phyloP scores from a whole-genome alignment of 257 asterid genomes.

The Solanum phureja region DNA sequence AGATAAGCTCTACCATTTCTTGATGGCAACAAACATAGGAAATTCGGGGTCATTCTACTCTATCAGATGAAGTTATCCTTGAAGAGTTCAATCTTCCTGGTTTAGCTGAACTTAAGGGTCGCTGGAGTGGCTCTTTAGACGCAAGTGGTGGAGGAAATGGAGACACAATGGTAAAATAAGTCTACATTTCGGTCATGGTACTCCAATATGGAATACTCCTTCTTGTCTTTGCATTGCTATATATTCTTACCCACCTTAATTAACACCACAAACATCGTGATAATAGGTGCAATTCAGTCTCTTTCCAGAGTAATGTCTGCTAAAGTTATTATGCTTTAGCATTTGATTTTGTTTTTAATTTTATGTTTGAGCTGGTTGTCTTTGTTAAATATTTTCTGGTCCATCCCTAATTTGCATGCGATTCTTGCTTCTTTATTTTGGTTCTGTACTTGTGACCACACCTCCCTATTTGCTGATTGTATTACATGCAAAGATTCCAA shows the following conservation, averaged over 20 bases:
- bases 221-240: neutral
- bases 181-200: constrained; percentile 2
- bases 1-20: neutral
- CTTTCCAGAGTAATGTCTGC: neutral
- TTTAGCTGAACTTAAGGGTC: constrained; percentile 93
- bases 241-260: neutral
- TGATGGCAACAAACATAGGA: constrained; percentile 35
- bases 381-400: neutral
- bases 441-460: neutral
- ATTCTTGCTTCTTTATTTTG: neutral
- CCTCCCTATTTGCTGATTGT: neutral
- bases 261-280: neutral
- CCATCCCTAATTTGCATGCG: neutral
- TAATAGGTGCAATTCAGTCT: neutral
- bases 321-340: neutral
- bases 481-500: neutral
- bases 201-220: constrained; percentile 2
- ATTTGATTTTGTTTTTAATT: too few relatives aligned
- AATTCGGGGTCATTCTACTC: constrained; percentile 67
- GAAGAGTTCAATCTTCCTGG: constrained; percentile 93
- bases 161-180: constrained; percentile 65
- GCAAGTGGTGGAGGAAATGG: constrained; percentile 99
- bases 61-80: constrained; percentile 73
- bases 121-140: constrained; percentile 87
- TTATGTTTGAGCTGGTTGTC: neutral